phyloP scores from a whole-genome alignment of 495 filamentous ascomycete species.

The Penicillium paxilli region DNA sequence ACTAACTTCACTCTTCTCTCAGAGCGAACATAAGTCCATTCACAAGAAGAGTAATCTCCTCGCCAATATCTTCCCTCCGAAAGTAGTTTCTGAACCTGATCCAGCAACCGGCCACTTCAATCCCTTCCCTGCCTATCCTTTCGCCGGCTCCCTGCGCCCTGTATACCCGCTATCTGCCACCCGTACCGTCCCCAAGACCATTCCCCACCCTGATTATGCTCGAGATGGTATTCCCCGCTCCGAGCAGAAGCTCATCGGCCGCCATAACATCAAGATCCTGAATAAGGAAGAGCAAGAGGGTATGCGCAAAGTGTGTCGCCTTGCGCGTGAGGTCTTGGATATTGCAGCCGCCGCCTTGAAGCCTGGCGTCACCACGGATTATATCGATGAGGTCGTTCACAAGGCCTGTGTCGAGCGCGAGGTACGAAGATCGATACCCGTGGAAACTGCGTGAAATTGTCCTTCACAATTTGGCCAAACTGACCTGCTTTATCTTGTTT shows the following conservation, averaged over 20 bases:
- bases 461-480: too few species aligned
- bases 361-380: conserved; percentile 93
- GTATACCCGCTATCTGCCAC: conserved; percentile 83
- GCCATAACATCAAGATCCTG: conserved; percentile 79
- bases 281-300: conserved; percentile 75
- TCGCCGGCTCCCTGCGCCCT: conserved; percentile 77
- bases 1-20: conserved; percentile 11
- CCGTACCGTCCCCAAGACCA: conserved; percentile 74
- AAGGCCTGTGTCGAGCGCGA: conserved; percentile 92
- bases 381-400: conserved; percentile 94
- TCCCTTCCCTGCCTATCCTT: conserved; percentile 84
- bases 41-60: conserved; percentile 86
- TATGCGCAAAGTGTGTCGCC: conserved; percentile 90
- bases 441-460: too few species aligned
- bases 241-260: conserved; percentile 67
- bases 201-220: conserved; percentile 83
- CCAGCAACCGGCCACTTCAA: conserved; percentile 87
- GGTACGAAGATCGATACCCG: too few species aligned
- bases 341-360: conserved; percentile 76
- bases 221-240: conserved; percentile 79
- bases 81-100: conserved; percentile 81
- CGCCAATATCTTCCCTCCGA: conserved; percentile 66
- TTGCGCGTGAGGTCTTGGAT: conserved; percentile 91
- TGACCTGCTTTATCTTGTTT: conserved; percentile 15
- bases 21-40: conserved; percentile 82